A percentile compares a stretch with the other conserved stretches of the same genome.
Evolutionary conservation across 805 yeast genomes (phyloP).

Genomic region (Millerago galiae): DNA sequence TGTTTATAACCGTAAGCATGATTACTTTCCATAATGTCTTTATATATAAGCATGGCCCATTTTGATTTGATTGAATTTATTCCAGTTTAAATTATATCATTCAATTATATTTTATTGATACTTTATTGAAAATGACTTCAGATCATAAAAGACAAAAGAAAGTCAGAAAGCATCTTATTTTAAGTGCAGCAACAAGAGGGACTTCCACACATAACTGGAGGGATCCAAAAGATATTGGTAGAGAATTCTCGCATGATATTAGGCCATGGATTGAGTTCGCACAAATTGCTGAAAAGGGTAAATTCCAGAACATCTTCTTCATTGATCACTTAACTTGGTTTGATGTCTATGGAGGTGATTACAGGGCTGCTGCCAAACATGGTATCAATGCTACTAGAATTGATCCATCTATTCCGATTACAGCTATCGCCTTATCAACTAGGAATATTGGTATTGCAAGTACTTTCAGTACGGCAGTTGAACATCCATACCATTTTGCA

Average conservation of each 20-base stretch:
- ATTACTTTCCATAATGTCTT: too few species aligned
- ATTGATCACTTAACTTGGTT: constrained; percentile 36
- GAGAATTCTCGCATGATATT: constrained; percentile 10
- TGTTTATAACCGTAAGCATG: too few species aligned
- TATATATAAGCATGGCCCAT: too few species aligned
- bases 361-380: constrained; percentile 26
- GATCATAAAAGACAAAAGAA: constrained; percentile 4
- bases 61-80: too few species aligned
- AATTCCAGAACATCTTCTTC: constrained; percentile 32
- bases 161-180: constrained; percentile 22
- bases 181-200: constrained; percentile 35
- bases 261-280: constrained; percentile 35
- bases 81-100: too few species aligned
- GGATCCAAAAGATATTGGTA: constrained; percentile 11
- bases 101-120: too few species aligned
- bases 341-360: constrained; percentile 35
- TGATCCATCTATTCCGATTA: constrained; percentile 30
- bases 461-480: constrained; percentile 38
- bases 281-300: constrained; percentile 30
- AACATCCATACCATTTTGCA: constrained; percentile 36
- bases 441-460: constrained; percentile 33
- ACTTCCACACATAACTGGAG: constrained; percentile 28
- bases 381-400: constrained; percentile 26
- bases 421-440: constrained; percentile 36
- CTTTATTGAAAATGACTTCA: too few species aligned